Conservation (phyloP, 2,329 filamentous ascomycete species). For the Cercospora beticola region DNA sequence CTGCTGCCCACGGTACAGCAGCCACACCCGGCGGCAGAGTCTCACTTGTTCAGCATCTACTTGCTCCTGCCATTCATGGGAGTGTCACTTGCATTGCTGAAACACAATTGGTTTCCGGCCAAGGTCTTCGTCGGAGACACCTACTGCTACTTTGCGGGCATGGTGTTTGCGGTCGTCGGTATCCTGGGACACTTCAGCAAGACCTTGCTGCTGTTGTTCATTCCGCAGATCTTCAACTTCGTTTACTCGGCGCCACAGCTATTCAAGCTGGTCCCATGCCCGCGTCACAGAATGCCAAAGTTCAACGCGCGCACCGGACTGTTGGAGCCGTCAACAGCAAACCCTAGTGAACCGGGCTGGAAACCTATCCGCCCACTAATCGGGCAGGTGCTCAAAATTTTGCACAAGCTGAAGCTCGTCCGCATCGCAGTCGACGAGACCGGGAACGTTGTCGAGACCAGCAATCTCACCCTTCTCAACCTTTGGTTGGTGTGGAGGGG, state of each 20-base stretch:
- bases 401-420: constrained; percentile 68
- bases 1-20: constrained; percentile 64
- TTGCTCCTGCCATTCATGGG: constrained; percentile 91
- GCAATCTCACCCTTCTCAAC: constrained; percentile 91
- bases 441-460: constrained; percentile 73
- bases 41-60: constrained; percentile 93
- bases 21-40: constrained; percentile 91
- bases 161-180: constrained; percentile 96
- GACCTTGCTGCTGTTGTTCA: constrained; percentile 83
- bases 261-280: constrained; percentile 86
- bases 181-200: constrained; percentile 98
- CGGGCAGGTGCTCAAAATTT: constrained; percentile 62
- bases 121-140: constrained; percentile 96
- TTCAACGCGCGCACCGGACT: constrained; percentile 85
- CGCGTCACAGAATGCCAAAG: constrained; percentile 82
- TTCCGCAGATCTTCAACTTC: constrained; percentile 97
- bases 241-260: constrained; percentile 89
- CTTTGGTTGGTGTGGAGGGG: constrained; percentile 96
- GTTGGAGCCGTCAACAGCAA: constrained; percentile 80
- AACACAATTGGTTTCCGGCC: constrained; percentile 94
- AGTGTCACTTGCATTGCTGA: constrained; percentile 80
- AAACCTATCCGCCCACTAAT: constrained; percentile 68
- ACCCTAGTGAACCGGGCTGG: constrained; percentile 53
- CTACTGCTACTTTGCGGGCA: constrained; percentile 98
- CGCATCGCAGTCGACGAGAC: constrained; percentile 65